These are phyloP conservation scores for Scheffersomyces spartinae DNA, from an alignment of 805 yeast species.

Conservation along the genomic window DNA sequence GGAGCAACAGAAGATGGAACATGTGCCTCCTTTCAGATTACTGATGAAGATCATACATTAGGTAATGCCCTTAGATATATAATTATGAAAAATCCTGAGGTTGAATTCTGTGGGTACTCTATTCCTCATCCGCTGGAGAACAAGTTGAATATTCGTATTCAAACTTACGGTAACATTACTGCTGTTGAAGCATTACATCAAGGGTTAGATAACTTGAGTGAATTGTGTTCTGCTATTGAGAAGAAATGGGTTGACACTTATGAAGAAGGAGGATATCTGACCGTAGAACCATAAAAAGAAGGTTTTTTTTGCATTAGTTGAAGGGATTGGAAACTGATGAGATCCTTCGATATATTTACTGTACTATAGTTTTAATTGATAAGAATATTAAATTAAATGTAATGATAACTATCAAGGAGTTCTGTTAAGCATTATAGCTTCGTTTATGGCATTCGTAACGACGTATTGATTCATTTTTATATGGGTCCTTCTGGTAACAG, in stretches of 20 bases:
- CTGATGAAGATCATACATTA: constrained; percentile 91
- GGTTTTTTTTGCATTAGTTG: too few species aligned
- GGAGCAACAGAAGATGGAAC: constrained; percentile 90
- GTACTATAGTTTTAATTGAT: constrained; percentile 1
- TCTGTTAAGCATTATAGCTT: background rate
- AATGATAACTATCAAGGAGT: background rate
- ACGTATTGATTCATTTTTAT: too few species aligned
- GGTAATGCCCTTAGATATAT: constrained; percentile 91
- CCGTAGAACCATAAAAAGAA: constrained; percentile 41
- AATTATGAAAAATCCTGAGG: constrained; percentile 96
- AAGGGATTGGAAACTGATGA: too few species aligned
- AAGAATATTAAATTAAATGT: constrained; percentile 3
- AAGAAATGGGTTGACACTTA: constrained; percentile 62
- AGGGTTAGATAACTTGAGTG: constrained; percentile 78
- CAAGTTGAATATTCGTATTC: constrained; percentile 81
- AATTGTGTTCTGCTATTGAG: constrained; percentile 76
- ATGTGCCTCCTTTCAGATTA: constrained; percentile 87
- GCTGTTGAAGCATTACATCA: constrained; percentile 90
- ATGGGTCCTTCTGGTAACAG: background rate
- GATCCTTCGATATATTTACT: background rate
- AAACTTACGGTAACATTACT: constrained; percentile 76
- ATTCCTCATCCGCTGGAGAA: constrained; percentile 97
- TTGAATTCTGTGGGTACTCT: constrained; percentile 96
- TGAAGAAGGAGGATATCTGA: constrained; percentile 40
- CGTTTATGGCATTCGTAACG: background rate